Evolutionary conservation across 108 stramenopile genomes (phyloP).

Genomic region (Conticribra weissflogii): DNA sequence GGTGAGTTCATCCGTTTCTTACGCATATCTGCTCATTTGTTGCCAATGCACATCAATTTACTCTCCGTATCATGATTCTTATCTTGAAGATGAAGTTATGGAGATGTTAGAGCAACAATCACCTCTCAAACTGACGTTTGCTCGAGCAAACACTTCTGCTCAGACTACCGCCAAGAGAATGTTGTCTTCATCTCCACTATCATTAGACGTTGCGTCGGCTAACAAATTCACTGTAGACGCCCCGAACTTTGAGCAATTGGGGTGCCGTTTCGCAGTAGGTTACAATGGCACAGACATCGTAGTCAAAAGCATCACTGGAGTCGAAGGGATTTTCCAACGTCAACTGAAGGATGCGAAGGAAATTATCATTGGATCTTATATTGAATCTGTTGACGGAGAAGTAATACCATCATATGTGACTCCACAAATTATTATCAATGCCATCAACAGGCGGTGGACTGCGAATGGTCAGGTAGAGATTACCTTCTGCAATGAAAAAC

Average conservation of each 20-base stretch:
- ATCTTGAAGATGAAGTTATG: slow-evolving; percentile 51
- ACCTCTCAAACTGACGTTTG: slow-evolving; percentile 86
- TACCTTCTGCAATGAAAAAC: slow-evolving; percentile 67
- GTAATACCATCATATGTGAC: slow-evolving; percentile 81
- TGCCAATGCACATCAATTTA: not conserved
- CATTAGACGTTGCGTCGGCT: slow-evolving; percentile 56
- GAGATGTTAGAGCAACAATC: slow-evolving; percentile 63
- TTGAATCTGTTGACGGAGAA: slow-evolving; percentile 83
- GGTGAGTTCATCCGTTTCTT: not conserved
- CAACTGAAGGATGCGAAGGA: slow-evolving; percentile 42
- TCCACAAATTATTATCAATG: slow-evolving; percentile 68
- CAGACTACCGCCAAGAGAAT: slow-evolving; percentile 33
- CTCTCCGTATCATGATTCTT: not conserved
- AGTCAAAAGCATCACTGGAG: slow-evolving; percentile 69
- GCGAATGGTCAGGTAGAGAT: slow-evolving; percentile 65
- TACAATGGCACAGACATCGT: slow-evolving; percentile 54
- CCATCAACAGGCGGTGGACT: slow-evolving; percentile 79
- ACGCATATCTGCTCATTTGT: not conserved
- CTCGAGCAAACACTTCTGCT: slow-evolving; percentile 59
- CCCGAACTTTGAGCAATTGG: slow-evolving; percentile 58
- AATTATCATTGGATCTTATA: slow-evolving; percentile 42
- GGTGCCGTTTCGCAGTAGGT: slow-evolving; percentile 63
- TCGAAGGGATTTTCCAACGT: slow-evolving; percentile 67
- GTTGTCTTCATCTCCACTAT: slow-evolving; percentile 43
- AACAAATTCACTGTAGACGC: slow-evolving; percentile 73